Percentiles rank a stretch among this genome's conserved stretches.
Evolutionary conservation across 1,139 yeast genomes (phyloP).

Genomic region (Taiozyma onychis): DNA sequence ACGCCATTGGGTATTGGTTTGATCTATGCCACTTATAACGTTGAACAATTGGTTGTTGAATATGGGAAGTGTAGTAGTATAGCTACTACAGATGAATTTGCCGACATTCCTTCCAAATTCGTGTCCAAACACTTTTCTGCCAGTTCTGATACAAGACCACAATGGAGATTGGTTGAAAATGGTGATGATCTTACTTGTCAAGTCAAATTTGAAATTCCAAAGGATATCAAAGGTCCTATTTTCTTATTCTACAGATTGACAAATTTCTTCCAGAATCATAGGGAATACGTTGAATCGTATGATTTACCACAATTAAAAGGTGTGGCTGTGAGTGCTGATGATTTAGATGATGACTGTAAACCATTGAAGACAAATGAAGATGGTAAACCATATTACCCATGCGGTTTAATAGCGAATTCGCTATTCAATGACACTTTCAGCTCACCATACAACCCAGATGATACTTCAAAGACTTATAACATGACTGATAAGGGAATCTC

Average conservation of each 20-base stretch:
- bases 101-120: constrained; percentile 46
- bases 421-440: constrained; percentile 66
- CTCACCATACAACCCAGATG: constrained; percentile 37
- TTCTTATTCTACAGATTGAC: constrained; percentile 66
- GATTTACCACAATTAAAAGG: constrained; percentile 65
- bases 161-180: constrained; percentile 48
- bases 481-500: constrained; percentile 56
- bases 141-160: constrained; percentile 32
- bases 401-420: constrained; percentile 77
- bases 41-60: constrained; percentile 52
- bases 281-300: constrained; percentile 68
- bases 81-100: constrained; percentile 33
- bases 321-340: constrained; percentile 42
- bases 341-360: constrained; percentile 48
- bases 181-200: constrained; percentile 37
- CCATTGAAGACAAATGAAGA: constrained; percentile 48
- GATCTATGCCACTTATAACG: constrained; percentile 50
- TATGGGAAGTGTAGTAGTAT: constrained; percentile 50
- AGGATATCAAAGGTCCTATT: constrained; percentile 52
- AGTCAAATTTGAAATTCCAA: constrained; percentile 54
- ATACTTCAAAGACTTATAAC: constrained; percentile 37
- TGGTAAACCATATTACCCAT: constrained; percentile 59
- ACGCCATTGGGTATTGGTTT: constrained; percentile 74
- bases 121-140: constrained; percentile 46
- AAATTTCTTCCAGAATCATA: constrained; percentile 71